Evolutionary conservation across 441 rosid species (phyloP).

Genomic region (Mallotus japonicus): DNA sequence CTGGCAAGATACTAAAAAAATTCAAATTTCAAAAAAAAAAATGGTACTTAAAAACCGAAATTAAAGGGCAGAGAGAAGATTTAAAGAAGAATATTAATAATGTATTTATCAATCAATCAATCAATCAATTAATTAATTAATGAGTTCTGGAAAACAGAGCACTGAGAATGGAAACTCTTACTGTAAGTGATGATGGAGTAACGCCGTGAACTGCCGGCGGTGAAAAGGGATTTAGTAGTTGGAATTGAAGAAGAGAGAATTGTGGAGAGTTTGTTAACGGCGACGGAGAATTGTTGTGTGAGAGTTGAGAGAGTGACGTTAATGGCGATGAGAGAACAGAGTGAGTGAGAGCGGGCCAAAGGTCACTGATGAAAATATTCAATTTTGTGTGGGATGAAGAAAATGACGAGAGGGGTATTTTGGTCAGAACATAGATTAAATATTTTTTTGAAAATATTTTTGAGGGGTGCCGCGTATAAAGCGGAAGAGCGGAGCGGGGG

Average conservation of each 20-base stretch:
- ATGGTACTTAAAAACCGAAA: background rate
- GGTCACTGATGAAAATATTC: background rate
- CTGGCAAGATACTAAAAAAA: background rate
- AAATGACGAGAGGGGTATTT: slow-evolving; percentile 7
- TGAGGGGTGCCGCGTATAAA: slow-evolving; percentile 14
- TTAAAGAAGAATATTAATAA: too few species aligned
- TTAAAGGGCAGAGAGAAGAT: background rate
- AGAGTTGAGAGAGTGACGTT: background rate
- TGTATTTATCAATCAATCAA: too few species aligned
- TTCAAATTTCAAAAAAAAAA: slow-evolving; percentile 20
- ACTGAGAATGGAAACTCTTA: background rate
- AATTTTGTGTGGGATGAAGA: background rate
- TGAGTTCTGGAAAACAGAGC: background rate
- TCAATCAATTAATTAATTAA: background rate
- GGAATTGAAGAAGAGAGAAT: too few species aligned
- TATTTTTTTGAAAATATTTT: background rate
- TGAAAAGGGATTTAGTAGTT: background rate
- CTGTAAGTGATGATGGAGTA: slow-evolving; percentile 16
- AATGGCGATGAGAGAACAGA: background rate
- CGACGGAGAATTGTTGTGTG: background rate
- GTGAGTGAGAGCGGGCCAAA: background rate
- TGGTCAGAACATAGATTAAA: background rate
- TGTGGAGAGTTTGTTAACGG: background rate
- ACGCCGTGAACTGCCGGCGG: slow-evolving; percentile 43
- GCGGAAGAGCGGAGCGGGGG: slow-evolving; percentile 15